Conservation (phyloP, 345 rosid species). For the Citrus australasica region DNA sequence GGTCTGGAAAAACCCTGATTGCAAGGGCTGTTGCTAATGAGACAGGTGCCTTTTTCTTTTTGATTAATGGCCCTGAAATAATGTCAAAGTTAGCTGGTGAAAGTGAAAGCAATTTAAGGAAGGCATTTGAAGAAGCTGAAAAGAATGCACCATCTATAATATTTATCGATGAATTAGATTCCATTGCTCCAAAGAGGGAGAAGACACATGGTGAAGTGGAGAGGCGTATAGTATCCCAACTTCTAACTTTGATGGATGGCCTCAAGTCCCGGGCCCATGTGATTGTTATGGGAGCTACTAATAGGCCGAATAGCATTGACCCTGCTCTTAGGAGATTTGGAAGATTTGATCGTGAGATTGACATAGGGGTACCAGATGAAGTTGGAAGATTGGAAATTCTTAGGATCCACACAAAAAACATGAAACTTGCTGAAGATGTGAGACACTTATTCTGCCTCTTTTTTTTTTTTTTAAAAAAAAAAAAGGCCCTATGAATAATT, state of each 20-base stretch:
- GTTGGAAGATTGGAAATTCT: constrained; percentile 51
- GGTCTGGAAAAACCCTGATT: constrained; percentile 34
- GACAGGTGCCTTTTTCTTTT: constrained; percentile 16
- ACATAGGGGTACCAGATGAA: constrained; percentile 49
- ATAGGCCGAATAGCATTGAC: constrained; percentile 50
- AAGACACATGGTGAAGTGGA: constrained; percentile 20
- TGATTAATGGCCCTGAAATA: constrained; percentile 20
- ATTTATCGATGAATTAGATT: constrained; percentile 15
- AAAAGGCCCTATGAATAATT: neutral
- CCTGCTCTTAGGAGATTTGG: constrained; percentile 52
- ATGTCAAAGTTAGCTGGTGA: constrained; percentile 23
- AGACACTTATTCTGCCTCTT: neutral
- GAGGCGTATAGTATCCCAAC: constrained; percentile 19
- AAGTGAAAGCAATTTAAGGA: constrained; percentile 21
- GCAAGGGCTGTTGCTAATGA: constrained; percentile 44
- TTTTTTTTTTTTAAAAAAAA: neutral
- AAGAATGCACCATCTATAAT: constrained; percentile 18
- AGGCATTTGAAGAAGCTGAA: constrained; percentile 18
- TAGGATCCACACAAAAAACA: constrained; percentile 46
- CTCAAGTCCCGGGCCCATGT: constrained; percentile 39
- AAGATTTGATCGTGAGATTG: constrained; percentile 49
- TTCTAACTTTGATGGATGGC: constrained; percentile 25
- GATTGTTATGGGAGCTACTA: constrained; percentile 56
- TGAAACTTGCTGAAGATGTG: constrained; percentile 50
- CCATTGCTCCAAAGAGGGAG: constrained; percentile 18